Evolutionary conservation across 257 asterid genomes (phyloP).

Genomic region (Phtheirospermum japonicum): DNA sequence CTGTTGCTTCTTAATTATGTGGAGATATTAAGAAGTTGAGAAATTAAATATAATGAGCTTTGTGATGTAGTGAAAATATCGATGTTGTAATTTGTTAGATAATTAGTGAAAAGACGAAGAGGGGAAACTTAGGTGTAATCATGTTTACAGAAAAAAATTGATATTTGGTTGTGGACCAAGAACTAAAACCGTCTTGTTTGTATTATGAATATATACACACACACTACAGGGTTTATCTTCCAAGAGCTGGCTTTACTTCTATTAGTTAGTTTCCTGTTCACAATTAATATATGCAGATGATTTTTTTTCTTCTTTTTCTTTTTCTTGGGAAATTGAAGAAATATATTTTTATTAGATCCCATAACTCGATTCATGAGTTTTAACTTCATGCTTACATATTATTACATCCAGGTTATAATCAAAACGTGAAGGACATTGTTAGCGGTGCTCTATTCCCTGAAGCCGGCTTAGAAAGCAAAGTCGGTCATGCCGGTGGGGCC

Average conservation of each 20-base stretch:
- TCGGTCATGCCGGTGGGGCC: constrained; percentile 82
- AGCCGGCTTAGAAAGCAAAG: constrained; percentile 69
- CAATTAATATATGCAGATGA: not conserved
- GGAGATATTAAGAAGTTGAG: not conserved
- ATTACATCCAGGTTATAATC: constrained; percentile 58
- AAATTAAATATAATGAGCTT: not conserved
- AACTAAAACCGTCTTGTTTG: not conserved
- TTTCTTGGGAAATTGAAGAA: not conserved
- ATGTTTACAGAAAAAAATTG: not conserved
- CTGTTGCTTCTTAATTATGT: not conserved
- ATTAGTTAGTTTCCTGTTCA: not conserved
- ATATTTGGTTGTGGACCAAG: constrained; percentile 2
- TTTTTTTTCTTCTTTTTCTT: not conserved
- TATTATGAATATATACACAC: not conserved
- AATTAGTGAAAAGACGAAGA: not conserved
- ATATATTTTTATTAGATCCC: not conserved
- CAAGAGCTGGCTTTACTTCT: constrained; percentile 10
- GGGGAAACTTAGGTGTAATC: not conserved
- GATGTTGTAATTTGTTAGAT: not conserved
- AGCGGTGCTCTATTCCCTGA: constrained; percentile 89
- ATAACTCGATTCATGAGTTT: constrained; percentile 6
- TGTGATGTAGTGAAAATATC: not conserved
- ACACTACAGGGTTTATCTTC: not conserved
- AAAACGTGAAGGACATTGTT: constrained; percentile 70
- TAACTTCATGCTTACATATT: not conserved